phyloP scores from a whole-genome alignment of 306 rosid species.

The Arachis hypogaea region DNA sequence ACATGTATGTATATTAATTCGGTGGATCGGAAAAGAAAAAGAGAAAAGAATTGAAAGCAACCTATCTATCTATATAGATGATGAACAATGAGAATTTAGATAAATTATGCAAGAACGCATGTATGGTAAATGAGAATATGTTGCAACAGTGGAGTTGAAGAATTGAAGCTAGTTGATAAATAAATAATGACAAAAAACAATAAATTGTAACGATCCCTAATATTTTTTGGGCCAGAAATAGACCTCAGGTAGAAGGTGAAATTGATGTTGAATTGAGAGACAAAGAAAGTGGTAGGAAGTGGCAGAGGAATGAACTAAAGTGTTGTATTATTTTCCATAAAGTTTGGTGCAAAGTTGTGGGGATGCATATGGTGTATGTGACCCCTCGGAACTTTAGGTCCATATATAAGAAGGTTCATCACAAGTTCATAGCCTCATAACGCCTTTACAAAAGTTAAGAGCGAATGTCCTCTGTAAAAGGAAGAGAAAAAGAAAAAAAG shows the following conservation, averaged over 20 bases:
- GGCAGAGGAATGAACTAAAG: constrained; percentile 41
- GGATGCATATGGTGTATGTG: constrained; percentile 28
- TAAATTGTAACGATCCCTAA: too few species aligned
- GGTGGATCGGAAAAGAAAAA: not conserved
- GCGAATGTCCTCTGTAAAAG: constrained; percentile 38
- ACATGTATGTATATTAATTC: not conserved
- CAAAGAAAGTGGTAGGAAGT: constrained; percentile 31
- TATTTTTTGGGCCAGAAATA: not conserved
- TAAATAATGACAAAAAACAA: too few species aligned
- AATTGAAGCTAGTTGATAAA: not conserved
- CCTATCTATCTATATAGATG: not conserved
- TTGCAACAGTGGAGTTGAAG: constrained; percentile 14
- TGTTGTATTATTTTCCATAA: constrained; percentile 32
- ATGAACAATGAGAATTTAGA: not conserved
- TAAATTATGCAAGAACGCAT: not conserved
- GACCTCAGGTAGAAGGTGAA: not conserved
- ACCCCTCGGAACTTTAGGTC: constrained; percentile 41
- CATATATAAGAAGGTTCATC: constrained; percentile 41
- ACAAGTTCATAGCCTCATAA: constrained; percentile 35
- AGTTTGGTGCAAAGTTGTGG: constrained; percentile 45
- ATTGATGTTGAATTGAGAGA: not conserved
- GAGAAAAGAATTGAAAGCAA: not conserved
- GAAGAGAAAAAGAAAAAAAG: not conserved
- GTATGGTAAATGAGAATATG: constrained; percentile 21
- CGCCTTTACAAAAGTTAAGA: constrained; percentile 42